Evolutionary conservation across 2,329 filamentous ascomycete species (phyloP), one percentile per base, ranked within the genome.

Genomic region (Aureobasidium sp.): DNA sequence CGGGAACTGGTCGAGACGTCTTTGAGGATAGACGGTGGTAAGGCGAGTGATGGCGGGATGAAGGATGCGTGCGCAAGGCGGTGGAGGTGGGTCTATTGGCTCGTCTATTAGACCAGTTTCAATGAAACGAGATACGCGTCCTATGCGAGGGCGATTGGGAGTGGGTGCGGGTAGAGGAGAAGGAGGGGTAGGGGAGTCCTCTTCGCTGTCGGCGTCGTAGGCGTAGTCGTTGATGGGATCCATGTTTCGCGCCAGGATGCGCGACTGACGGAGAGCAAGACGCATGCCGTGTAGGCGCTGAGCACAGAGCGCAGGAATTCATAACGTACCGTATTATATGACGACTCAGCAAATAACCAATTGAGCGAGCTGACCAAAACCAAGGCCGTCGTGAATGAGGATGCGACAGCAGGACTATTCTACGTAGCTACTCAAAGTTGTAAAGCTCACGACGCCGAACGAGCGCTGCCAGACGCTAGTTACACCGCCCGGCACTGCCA

Each of bases 361-460:
- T 37, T 6, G 10, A 54, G 50, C 36, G 41, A 15, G 11, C 3
- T 37, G 10, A 42, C 3, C 15, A 9, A 54, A 15, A 32, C 16
- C 37, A 29, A 3, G 3, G 1, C 29, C 2, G 8, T 27, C 13
- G 50, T 42, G 37, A 16, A 42, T 3, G 25, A n/a, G 8, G 5
- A 54, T 41, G 50, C 50, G 50, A 54, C 50, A 41, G 37, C 50
- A 42, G 21, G 13, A 25, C 32, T 27, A 29, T 4, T 25, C 49
- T 37, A n/a, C 10, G 36, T 16, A 37, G 50, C 50, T 39, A 39
- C 37, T 21, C 15, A 54, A 54, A 42, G 13, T 54, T 54, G 50
- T 52, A 52, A 11, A 41, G 50, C 50, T 54, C 50, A 54, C 50
- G n/a, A 54, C 49, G 49, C 36, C 37, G 34, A 52, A 37, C 49